Percentiles rank a stretch among this genome's conserved stretches.
Evolutionary conservation across 768 basidiomycete species (phyloP).

Genomic region (Suillus discolor): DNA sequence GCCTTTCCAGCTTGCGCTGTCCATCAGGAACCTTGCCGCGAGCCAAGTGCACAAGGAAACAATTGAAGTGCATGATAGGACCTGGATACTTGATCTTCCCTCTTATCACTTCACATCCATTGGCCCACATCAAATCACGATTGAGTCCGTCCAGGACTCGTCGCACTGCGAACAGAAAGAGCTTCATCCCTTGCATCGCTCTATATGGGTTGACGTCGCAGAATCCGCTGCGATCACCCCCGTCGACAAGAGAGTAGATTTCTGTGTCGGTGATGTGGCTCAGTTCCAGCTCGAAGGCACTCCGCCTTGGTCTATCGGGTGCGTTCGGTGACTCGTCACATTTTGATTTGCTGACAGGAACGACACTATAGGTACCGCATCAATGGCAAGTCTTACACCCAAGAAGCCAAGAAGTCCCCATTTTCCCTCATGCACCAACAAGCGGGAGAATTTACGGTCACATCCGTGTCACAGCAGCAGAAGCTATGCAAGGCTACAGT

Average conservation of each 20-base stretch:
- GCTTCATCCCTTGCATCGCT: slow-evolving; percentile 59
- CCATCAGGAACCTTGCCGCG: slow-evolving; percentile 73
- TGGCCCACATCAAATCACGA: slow-evolving; percentile 77
- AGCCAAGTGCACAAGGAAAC: slow-evolving; percentile 62
- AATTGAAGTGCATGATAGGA: slow-evolving; percentile 48
- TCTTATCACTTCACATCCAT: slow-evolving; percentile 75
- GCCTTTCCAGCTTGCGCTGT: slow-evolving; percentile 81
- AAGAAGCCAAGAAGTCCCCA: slow-evolving; percentile 77
- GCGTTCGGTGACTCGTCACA: slow-evolving; percentile 24
- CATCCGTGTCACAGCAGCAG: slow-evolving; percentile 89
- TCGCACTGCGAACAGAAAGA: slow-evolving; percentile 79
- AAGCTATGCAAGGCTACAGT: slow-evolving; percentile 88
- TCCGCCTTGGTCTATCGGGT: slow-evolving; percentile 92
- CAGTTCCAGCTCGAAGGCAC: slow-evolving; percentile 95
- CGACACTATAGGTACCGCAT: slow-evolving; percentile 65
- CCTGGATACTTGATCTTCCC: slow-evolving; percentile 77
- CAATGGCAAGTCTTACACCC: slow-evolving; percentile 71
- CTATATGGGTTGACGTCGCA: slow-evolving; percentile 90
- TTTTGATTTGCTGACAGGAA: slow-evolving; percentile 12
- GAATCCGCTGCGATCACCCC: slow-evolving; percentile 94
- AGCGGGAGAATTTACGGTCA: slow-evolving; percentile 82
- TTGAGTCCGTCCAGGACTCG: slow-evolving; percentile 79
- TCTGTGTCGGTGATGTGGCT: slow-evolving; percentile 87
- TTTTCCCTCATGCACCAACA: slow-evolving; percentile 86
- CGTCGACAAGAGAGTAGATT: slow-evolving; percentile 74